Percentiles rank a stretch among this genome's conserved stretches.
phyloP scores from a whole-genome alignment of 306 rosid species.

The Lathyrus tuberosus region DNA sequence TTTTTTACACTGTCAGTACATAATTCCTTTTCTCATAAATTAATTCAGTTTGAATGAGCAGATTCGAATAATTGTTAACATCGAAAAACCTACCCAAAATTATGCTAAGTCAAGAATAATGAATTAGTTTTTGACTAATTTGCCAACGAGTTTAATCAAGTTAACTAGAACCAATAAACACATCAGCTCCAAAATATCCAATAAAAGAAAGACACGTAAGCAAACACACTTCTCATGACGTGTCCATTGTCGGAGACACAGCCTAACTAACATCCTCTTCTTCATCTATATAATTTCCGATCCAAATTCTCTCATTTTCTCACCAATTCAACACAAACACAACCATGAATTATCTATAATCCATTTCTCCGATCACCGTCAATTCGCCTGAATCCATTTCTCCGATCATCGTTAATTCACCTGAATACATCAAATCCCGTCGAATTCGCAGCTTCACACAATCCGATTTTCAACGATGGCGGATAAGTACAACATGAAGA shows the following conservation, averaged over 20 bases:
- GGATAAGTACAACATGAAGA: conserved; percentile 83
- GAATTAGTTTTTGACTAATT: background rate
- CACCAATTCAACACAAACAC: background rate
- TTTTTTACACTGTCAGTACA: too few relatives aligned
- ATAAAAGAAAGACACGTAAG: conserved; percentile 42
- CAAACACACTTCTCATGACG: conserved; percentile 37
- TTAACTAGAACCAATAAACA: background rate
- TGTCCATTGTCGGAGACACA: conserved; percentile 30
- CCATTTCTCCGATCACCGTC: background rate
- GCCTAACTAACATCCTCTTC: background rate
- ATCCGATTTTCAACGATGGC: conserved; percentile 41
- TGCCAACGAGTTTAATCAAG: background rate
- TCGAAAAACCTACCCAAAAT: too few relatives aligned
- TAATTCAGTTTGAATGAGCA: too few relatives aligned
- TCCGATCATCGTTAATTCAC: conserved; percentile 1
- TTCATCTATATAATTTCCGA: background rate
- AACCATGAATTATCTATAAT: background rate
- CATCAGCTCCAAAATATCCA: conserved; percentile 1
- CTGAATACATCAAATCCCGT: background rate
- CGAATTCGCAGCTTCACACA: background rate
- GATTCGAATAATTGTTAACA: too few relatives aligned
- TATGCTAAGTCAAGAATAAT: too few relatives aligned
- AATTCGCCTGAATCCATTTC: background rate
- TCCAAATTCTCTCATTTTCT: background rate
- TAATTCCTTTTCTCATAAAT: too few relatives aligned